These are phyloP conservation scores for Hansenula sp. DNA, from an alignment of 1,139 yeast genomes.

Conservation along the genomic window DNA sequence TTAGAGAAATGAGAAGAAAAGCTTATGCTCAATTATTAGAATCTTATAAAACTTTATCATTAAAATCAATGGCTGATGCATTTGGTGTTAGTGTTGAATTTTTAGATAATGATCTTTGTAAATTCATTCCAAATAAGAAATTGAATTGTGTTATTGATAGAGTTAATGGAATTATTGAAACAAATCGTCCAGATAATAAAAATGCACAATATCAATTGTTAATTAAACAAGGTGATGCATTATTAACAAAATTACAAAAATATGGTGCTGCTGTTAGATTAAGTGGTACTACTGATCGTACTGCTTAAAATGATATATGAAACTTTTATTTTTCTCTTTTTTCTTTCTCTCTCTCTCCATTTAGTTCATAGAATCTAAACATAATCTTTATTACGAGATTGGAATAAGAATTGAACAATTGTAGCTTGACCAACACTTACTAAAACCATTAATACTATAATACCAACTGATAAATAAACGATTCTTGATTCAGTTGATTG, in stretches of 20 bases:
- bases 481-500: conserved; percentile 61
- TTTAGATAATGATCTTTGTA: conserved; percentile 76
- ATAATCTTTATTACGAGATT: conserved; percentile 33
- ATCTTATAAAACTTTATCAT: conserved; percentile 84
- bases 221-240: conserved; percentile 88
- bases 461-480: conserved; percentile 57
- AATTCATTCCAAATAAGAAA: conserved; percentile 88
- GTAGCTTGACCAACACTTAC: conserved; percentile 61
- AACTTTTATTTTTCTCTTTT: not conserved
- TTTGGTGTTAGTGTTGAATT: conserved; percentile 87
- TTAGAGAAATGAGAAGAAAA: conserved; percentile 91
- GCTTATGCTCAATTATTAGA: conserved; percentile 94
- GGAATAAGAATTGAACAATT: conserved; percentile 46
- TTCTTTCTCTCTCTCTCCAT: not conserved
- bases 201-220: conserved; percentile 87
- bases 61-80: conserved; percentile 90
- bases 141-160: conserved; percentile 94
- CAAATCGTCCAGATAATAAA: conserved; percentile 94
- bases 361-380: conserved; percentile 20
- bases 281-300: conserved; percentile 77
- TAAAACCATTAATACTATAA: conserved; percentile 60
- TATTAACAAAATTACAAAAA: conserved; percentile 91
- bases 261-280: conserved; percentile 96
- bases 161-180: conserved; percentile 92
- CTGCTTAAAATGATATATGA: conserved; percentile 13